phyloP scores from a whole-genome alignment of 768 basidiomycete genomes.

The Strobilomyces echinocephalus region DNA sequence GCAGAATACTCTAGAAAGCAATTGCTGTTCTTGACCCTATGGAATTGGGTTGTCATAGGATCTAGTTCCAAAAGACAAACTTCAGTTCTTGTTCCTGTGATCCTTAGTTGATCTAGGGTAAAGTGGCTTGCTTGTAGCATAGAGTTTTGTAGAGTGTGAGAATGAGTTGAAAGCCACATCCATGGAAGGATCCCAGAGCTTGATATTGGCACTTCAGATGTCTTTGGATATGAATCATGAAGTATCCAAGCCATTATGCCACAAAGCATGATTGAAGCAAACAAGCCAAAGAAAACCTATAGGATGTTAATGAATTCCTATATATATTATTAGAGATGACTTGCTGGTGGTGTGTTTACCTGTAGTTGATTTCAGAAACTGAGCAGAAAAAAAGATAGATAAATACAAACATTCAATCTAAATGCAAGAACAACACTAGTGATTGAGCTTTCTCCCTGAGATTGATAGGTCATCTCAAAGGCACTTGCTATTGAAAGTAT shows the following conservation, averaged over 20 bases:
- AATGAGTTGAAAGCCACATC: background rate
- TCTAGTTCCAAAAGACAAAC: background rate
- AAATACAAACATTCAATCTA: background rate
- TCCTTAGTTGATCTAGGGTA: background rate
- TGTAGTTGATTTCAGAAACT: background rate
- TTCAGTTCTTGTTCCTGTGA: background rate
- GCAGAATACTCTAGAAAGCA: background rate
- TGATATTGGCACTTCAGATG: background rate
- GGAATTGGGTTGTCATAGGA: no score
- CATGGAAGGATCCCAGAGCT: background rate
- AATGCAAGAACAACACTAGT: background rate
- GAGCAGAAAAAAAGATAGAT: background rate
- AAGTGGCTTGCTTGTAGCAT: background rate
- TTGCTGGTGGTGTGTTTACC: background rate
- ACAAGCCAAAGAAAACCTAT: background rate
- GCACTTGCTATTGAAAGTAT: background rate
- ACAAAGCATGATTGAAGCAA: background rate
- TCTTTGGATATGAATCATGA: background rate
- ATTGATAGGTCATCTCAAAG: background rate
- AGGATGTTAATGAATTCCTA: background rate
- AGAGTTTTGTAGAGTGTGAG: background rate
- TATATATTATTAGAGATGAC: background rate
- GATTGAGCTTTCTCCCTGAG: background rate
- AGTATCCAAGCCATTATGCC: background rate
- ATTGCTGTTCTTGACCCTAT: background rate